These are phyloP conservation scores for Sporothrix mexicana DNA, from an alignment of 2,329 filamentous ascomycete species.

Conservation along the genomic window DNA sequence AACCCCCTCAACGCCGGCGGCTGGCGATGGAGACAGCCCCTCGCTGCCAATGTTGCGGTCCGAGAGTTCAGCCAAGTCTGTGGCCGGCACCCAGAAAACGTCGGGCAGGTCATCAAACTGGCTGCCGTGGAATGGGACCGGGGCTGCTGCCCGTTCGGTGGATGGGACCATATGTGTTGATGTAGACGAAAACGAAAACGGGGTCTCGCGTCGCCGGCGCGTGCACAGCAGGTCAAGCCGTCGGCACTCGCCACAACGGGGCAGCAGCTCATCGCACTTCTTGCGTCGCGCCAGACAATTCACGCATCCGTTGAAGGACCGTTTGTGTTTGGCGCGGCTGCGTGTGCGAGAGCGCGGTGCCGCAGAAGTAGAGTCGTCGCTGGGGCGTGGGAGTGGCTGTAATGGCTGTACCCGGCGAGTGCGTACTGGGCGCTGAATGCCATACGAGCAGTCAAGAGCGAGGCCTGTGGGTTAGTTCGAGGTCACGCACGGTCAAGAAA, in stretches of 20 bases:
- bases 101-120: constrained; percentile 18
- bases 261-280: constrained; percentile 2
- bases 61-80: not conserved
- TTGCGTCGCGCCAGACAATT: not conserved
- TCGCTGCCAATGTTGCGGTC: not conserved
- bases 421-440: not conserved
- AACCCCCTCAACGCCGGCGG: no score
- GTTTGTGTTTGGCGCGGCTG: not conserved
- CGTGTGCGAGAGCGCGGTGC: not conserved
- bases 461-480: not conserved
- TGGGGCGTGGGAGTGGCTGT: no score
- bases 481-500: no score
- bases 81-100: not conserved
- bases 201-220: not conserved
- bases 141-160: not conserved
- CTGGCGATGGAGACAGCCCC: not conserved
- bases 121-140: constrained; percentile 9
- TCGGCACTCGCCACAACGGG: not conserved
- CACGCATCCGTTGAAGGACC: not conserved
- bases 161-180: not conserved
- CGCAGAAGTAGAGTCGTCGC: not conserved
- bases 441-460: not conserved
- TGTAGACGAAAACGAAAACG: not conserved
- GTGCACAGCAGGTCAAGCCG: not conserved
- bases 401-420: not conserved